Evolutionary conservation across 2,329 filamentous ascomycete species (phyloP).

Genomic region (Phialemonium atrogriseum): DNA sequence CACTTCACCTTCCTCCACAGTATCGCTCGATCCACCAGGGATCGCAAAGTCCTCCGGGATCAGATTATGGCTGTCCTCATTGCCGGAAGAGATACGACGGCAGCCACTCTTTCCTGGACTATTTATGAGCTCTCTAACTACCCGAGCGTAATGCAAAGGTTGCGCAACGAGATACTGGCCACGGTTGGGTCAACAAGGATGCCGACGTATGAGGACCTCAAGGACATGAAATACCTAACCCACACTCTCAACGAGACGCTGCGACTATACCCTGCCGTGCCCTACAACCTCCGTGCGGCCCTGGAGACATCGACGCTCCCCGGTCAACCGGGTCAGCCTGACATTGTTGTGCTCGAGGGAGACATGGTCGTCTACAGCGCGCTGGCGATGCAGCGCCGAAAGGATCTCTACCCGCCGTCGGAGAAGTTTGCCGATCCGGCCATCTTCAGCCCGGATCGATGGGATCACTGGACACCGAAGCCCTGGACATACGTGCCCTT

Average conservation of each 20-base stretch:
- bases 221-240: constrained; percentile 39
- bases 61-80: constrained; percentile 67
- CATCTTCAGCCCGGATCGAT: constrained; percentile 20
- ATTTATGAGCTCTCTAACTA: constrained; percentile 27
- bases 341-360: constrained; percentile 15
- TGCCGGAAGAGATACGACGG: constrained; percentile 59
- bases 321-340: constrained; percentile 11
- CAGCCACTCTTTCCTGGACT: constrained; percentile 31
- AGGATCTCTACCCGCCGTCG: constrained; percentile 17
- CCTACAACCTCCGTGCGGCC: constrained; percentile 18
- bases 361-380: constrained; percentile 17
- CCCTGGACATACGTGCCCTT: constrained; percentile 28
- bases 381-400: constrained; percentile 19
- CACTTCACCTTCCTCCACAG: constrained; percentile 72
- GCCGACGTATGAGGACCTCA: constrained; percentile 40
- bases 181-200: constrained; percentile 19
- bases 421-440: constrained; percentile 17
- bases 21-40: constrained; percentile 60
- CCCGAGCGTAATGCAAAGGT: constrained; percentile 26
- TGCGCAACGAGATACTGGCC: constrained; percentile 25
- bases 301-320: constrained; percentile 16
- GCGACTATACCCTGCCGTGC: constrained; percentile 18
- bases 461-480: constrained; percentile 18
- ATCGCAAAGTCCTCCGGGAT: constrained; percentile 58
- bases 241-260: constrained; percentile 32